These are phyloP conservation scores for Rhodosporidiobolus odoratus DNA, from an alignment of 768 basidiomycete species.

Conservation along the genomic window DNA sequence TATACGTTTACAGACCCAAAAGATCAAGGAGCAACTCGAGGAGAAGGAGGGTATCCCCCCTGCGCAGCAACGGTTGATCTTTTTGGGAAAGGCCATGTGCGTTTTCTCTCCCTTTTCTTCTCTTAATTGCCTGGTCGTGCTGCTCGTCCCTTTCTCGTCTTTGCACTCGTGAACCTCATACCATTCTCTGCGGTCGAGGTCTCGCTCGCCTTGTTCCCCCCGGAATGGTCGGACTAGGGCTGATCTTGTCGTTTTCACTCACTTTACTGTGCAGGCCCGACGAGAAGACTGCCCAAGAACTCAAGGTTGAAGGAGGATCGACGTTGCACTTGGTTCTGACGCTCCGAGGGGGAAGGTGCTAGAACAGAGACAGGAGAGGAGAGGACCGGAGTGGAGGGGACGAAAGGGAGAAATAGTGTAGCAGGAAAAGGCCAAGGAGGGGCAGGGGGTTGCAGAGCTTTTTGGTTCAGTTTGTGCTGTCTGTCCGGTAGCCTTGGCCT, in stretches of 20 bases:
- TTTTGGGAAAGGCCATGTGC: slow-evolving; percentile 84
- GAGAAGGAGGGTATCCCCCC: slow-evolving; percentile 98
- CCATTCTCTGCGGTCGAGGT: too few relatives aligned
- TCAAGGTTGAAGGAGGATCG: slow-evolving; percentile 74
- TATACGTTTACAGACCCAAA: slow-evolving; percentile 79
- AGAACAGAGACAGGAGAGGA: neutral
- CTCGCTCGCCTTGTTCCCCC: too few relatives aligned
- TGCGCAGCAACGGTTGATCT: slow-evolving; percentile 89
- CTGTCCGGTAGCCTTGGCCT: too few relatives aligned
- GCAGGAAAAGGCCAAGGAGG: too few relatives aligned
- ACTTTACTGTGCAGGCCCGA: slow-evolving; percentile 59
- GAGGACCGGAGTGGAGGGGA: neutral
- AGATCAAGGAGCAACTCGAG: slow-evolving; percentile 96
- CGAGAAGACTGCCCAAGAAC: slow-evolving; percentile 80
- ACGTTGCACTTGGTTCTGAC: slow-evolving; percentile 92
- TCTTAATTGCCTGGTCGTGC: neutral
- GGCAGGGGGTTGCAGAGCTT: too few relatives aligned
- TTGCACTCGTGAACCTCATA: too few relatives aligned
- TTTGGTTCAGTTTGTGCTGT: too few relatives aligned
- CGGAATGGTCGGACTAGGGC: neutral
- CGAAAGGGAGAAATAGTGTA: neutral
- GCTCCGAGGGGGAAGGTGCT: slow-evolving; percentile 70
- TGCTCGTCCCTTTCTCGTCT: too few relatives aligned
- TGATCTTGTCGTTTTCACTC: neutral
- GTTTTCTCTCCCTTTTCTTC: slow-evolving; percentile 28